phyloP scores from a whole-genome alignment of 805 yeast species.

The Saccharomycopsis guyanensis region DNA sequence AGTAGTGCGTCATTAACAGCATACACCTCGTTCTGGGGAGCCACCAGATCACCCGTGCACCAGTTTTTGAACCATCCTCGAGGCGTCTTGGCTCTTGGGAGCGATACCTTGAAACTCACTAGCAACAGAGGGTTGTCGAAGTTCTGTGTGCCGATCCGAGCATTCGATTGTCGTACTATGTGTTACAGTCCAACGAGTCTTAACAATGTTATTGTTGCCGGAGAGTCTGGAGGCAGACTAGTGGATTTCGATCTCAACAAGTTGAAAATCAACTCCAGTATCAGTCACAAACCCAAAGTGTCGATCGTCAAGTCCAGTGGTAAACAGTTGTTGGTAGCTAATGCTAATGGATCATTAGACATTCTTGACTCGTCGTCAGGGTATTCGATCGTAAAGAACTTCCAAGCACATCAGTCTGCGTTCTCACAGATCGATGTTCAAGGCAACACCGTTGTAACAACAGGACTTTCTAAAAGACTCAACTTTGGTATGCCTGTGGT shows the following conservation, averaged over 20 bases:
- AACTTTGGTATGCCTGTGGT: constrained; percentile 38
- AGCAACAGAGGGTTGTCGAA: constrained; percentile 47
- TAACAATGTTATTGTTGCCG: constrained; percentile 8
- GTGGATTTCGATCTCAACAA: constrained; percentile 37
- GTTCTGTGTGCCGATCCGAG: constrained; percentile 23
- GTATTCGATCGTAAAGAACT: constrained; percentile 40
- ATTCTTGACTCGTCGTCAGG: constrained; percentile 49
- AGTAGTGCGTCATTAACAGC: constrained; percentile 27
- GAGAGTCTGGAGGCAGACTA: constrained; percentile 22
- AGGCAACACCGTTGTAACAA: constrained; percentile 64
- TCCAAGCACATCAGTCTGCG: constrained; percentile 52
- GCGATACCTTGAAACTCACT: constrained; percentile 43
- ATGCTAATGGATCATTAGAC: constrained; percentile 52
- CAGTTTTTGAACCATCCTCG: constrained; percentile 44
- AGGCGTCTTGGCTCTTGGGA: constrained; percentile 53
- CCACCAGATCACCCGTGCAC: constrained; percentile 35
- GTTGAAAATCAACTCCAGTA: constrained; percentile 29
- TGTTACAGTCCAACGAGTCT: constrained; percentile 7
- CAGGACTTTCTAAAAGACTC: constrained; percentile 69
- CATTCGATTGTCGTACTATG: constrained; percentile 25
- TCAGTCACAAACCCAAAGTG: constrained; percentile 38
- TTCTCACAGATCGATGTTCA: constrained; percentile 58
- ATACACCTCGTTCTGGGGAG: constrained; percentile 55
- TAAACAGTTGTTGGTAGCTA: constrained; percentile 53
- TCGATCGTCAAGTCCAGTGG: constrained; percentile 42